Percentiles rank a stretch among this genome's conserved stretches.
These are phyloP conservation scores for Dactylellina cionopaga DNA, from an alignment of 2,329 filamentous ascomycete genomes.

Conservation along the genomic window DNA sequence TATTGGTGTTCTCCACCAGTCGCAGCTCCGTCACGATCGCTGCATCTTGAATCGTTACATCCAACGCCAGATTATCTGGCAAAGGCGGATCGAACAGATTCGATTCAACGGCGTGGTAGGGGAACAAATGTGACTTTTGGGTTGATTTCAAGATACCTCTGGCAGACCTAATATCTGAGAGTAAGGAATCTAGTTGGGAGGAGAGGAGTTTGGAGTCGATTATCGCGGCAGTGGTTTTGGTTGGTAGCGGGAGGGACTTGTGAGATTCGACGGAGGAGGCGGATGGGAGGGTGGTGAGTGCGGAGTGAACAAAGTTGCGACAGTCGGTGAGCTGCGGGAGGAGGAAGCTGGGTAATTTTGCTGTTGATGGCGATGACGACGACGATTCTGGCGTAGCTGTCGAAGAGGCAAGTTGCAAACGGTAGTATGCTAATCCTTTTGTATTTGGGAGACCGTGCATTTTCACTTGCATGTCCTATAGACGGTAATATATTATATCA, in stretches of 20 bases:
- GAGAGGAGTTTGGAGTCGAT: conserved; percentile 60
- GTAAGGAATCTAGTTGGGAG: conserved; percentile 25
- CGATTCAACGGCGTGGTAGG: conserved; percentile 56
- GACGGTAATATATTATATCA: not conserved
- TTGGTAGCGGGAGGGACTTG: conserved; percentile 63
- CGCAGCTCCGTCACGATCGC: conserved; percentile 76
- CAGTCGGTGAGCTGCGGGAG: conserved; percentile 56
- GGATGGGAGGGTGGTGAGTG: conserved; percentile 49
- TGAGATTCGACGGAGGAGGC: conserved; percentile 56
- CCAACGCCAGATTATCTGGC: conserved; percentile 76
- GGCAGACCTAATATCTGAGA: conserved; percentile 31
- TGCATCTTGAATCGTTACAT: conserved; percentile 76
- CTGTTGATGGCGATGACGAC: conserved; percentile 65
- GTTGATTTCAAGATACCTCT: conserved; percentile 53
- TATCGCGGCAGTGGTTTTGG: conserved; percentile 63
- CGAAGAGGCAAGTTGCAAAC: conserved; percentile 73
- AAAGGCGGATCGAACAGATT: conserved; percentile 71
- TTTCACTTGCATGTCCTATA: conserved; percentile 53
- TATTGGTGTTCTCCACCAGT: conserved; percentile 69
- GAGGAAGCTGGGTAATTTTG: conserved; percentile 55
- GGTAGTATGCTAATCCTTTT: conserved; percentile 78
- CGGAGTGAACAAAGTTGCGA: conserved; percentile 53
- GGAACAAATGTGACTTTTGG: conserved; percentile 58
- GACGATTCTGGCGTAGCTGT: conserved; percentile 68
- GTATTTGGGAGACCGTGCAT: conserved; percentile 66